phyloP scores from a whole-genome alignment of 306 rosid species.

The Rosa rugosa region DNA sequence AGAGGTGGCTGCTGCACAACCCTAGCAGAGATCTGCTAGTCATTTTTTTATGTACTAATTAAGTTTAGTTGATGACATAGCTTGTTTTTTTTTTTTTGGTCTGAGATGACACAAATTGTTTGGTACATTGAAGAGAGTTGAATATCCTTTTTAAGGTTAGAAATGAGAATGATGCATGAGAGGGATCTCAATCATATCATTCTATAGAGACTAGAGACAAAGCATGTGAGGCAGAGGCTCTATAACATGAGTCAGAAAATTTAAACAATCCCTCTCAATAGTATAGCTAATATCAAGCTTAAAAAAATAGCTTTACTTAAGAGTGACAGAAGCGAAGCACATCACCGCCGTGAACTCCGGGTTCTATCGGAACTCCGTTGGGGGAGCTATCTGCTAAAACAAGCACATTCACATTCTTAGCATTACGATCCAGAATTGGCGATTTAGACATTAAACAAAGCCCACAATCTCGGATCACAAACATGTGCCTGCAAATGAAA shows the following conservation, averaged over 20 bases:
- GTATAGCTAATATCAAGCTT: not conserved
- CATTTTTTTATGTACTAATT: too few relatives aligned
- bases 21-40: too few relatives aligned
- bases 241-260: too few relatives aligned
- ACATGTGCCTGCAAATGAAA: slow-evolving; percentile 24
- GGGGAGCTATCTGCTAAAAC: not conserved
- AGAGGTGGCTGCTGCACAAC: too few relatives aligned
- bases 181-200: too few relatives aligned
- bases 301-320: not conserved
- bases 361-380: not conserved
- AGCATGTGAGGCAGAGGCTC: too few relatives aligned
- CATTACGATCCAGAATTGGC: not conserved
- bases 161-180: not conserved
- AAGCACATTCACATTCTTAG: not conserved
- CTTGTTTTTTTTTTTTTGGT: too few relatives aligned
- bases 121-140: too few relatives aligned
- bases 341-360: not conserved
- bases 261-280: too few relatives aligned
- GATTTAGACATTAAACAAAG: not conserved
- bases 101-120: too few relatives aligned
- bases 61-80: too few relatives aligned
- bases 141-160: not conserved
- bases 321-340: not conserved
- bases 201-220: too few relatives aligned
- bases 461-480: slow-evolving; percentile 21